Percentiles rank a stretch among this genome's conserved stretches.
Conservation (phyloP, 176 grass and related monocot genomes). For the Musa troglodytarum region DNA sequence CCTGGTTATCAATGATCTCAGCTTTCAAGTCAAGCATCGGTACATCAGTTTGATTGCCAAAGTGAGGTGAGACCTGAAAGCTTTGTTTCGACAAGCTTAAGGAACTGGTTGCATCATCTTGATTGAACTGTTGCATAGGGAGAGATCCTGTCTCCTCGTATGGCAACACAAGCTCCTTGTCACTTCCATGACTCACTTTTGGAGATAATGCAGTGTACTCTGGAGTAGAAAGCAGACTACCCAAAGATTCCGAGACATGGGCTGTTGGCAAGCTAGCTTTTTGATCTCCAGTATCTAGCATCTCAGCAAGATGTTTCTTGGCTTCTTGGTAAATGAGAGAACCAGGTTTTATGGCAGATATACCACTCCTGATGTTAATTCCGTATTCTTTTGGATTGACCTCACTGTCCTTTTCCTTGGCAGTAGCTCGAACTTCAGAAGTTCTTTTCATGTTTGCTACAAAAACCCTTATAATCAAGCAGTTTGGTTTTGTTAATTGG, state of each 20-base stretch:
- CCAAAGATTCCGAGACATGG: conserved; percentile 47
- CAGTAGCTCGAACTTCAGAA: no score
- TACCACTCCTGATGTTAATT: conserved; percentile 34
- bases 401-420: no score
- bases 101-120: conserved; percentile 28
- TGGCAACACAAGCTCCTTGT: conserved; percentile 23
- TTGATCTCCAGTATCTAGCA: conserved; percentile 41
- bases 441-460: no score
- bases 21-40: neutral
- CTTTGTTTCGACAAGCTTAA: neutral
- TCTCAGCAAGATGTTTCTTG: conserved; percentile 69
- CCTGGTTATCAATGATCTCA: neutral
- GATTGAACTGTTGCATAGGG: conserved; percentile 22
- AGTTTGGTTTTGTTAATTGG: no score
- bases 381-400: no score
- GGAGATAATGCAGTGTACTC: conserved; percentile 33
- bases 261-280: conserved; percentile 22
- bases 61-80: no score
- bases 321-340: conserved; percentile 71
- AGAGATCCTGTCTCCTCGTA: conserved; percentile 24
- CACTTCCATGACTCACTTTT: conserved; percentile 27
- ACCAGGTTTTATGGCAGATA: conserved; percentile 19
- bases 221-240: conserved; percentile 46
- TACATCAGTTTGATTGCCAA: neutral
- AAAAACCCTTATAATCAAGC: no score